Percentiles rank a stretch among this genome's conserved stretches.
Conservation (phyloP, 2,329 filamentous ascomycete genomes). For the Pseudogymnoascus sp. region DNA sequence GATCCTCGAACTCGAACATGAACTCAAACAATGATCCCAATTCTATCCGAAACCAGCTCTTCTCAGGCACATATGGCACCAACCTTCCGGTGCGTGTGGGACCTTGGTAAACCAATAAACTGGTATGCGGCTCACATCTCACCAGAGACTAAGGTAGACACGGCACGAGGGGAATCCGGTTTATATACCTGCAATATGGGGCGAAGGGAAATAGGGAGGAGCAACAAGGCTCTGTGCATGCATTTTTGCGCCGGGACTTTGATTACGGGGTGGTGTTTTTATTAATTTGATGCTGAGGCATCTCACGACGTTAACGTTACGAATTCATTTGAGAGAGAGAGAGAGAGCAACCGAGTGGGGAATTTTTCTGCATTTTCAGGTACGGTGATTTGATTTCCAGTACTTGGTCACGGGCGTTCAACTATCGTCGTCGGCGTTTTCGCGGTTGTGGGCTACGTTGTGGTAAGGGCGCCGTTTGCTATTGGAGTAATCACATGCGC, state of each 20-base stretch:
- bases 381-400: conserved; percentile 8
- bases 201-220: neutral
- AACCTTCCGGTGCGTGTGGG: conserved; percentile 51
- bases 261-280: conserved; percentile 1
- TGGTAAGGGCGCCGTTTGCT: neutral
- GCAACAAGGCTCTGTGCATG: neutral
- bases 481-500: conserved; percentile 10
- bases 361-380: neutral
- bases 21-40: conserved; percentile 38
- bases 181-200: neutral
- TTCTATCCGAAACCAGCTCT: conserved; percentile 57
- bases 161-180: neutral
- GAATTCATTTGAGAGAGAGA: conserved; percentile 4
- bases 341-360: conserved; percentile 8
- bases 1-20: conserved; percentile 18
- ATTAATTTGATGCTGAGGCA: conserved; percentile 4
- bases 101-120: conserved; percentile 44
- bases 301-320: conserved; percentile 10
- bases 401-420: conserved; percentile 7
- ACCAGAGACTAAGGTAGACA: neutral
- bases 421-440: conserved; percentile 1
- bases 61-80: conserved; percentile 54
- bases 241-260: conserved; percentile 6
- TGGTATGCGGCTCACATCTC: neutral
- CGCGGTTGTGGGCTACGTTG: neutral